These are phyloP conservation scores for Globisporangium radiosum DNA, from an alignment of 352 stramenopile genomes.

Conservation along the genomic window DNA sequence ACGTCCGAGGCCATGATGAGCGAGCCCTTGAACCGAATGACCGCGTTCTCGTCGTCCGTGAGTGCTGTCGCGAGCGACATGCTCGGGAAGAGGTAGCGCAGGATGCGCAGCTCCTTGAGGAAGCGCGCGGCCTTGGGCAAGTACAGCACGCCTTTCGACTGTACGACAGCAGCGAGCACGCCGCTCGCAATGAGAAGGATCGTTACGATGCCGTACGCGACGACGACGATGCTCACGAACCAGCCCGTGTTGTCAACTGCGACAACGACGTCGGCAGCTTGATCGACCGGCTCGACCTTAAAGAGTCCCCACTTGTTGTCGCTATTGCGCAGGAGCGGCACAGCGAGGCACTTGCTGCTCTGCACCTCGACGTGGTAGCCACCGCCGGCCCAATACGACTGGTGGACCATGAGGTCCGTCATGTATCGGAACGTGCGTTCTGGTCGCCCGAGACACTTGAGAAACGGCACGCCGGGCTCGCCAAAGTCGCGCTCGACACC, in stretches of 20 bases:
- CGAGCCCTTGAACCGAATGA: conserved; percentile 48
- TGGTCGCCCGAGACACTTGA: conserved; percentile 41
- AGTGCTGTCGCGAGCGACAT: conserved; percentile 31
- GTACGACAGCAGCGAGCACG: conserved; percentile 37
- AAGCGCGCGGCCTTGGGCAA: conserved; percentile 35
- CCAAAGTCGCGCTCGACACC: conserved; percentile 37
- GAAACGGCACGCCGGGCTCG: conserved; percentile 29
- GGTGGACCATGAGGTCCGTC: conserved; percentile 52
- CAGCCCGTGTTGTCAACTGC: conserved; percentile 37
- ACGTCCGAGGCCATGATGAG: conserved; percentile 48
- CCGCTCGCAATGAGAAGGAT: conserved; percentile 43
- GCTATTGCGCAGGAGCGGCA: conserved; percentile 27
- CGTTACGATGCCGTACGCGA: conserved; percentile 39
- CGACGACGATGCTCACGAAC: conserved; percentile 29
- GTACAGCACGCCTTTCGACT: conserved; percentile 32
- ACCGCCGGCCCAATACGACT: conserved; percentile 47
- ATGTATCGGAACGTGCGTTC: conserved; percentile 37
- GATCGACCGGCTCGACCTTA: conserved; percentile 27
- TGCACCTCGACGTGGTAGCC: conserved; percentile 50
- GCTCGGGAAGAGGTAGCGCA: conserved; percentile 41
- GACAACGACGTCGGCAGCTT: conserved; percentile 32
- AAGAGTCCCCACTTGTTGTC: conserved; percentile 47
- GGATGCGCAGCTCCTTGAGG: conserved; percentile 13
- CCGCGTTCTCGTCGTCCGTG: conserved; percentile 24
- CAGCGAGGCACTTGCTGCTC: conserved; percentile 39